Evolutionary conservation across 2,329 filamentous ascomycete genomes (phyloP).

Genomic region (Sclerotinia subarctica): DNA sequence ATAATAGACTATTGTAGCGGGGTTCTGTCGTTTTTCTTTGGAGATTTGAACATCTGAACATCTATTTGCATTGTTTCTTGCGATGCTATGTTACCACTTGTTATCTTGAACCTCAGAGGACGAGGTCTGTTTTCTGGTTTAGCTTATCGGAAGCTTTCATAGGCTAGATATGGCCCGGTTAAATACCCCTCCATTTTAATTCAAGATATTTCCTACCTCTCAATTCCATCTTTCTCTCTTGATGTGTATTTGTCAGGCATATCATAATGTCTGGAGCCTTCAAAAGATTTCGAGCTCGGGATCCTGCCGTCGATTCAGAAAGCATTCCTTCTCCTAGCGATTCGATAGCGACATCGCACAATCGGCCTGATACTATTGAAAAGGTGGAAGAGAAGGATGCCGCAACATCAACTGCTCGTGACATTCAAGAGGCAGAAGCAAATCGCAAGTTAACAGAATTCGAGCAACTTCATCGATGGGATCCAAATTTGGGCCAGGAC

Average conservation of each 20-base stretch:
- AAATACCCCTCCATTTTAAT: background rate
- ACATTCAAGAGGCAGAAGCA: constrained; percentile 23
- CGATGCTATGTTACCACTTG: background rate
- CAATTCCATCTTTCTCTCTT: background rate
- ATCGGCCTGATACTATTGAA: background rate
- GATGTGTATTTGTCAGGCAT: background rate
- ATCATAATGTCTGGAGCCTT: constrained; percentile 9
- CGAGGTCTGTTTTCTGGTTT: background rate
- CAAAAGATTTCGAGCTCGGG: background rate
- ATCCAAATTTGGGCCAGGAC: constrained; percentile 25
- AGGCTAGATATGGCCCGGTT: background rate
- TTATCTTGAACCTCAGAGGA: background rate
- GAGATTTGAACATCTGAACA: background rate
- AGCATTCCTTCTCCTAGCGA: background rate
- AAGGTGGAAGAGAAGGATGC: constrained; percentile 17
- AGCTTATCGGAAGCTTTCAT: background rate
- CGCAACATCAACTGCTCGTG: constrained; percentile 15
- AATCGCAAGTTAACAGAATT: constrained; percentile 24
- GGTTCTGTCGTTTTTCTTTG: background rate
- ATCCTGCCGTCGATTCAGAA: background rate
- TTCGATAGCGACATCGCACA: background rate
- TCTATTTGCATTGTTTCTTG: background rate
- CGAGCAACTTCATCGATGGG: constrained; percentile 26
- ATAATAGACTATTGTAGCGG: background rate
- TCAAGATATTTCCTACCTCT: background rate